A percentile compares a stretch with the other conserved stretches of the same genome.
Conservation (phyloP, 192 early-diverging fungal genomes). For the Entophlyctis luteolus region DNA sequence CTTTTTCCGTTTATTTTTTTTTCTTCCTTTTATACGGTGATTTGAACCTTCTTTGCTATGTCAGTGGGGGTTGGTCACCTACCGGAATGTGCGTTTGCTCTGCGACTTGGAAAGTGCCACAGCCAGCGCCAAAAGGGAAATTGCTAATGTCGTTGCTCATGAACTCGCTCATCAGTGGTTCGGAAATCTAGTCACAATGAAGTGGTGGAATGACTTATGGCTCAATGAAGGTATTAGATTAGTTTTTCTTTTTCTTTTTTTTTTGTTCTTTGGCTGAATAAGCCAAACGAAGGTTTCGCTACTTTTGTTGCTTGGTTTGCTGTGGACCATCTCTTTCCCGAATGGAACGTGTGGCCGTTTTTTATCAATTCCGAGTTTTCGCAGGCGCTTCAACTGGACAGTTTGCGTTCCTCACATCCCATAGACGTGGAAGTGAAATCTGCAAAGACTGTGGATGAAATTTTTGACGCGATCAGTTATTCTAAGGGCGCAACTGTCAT, state of each 20-base stretch:
- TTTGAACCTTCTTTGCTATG: constrained; percentile 53
- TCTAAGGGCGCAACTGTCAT: constrained; percentile 89
- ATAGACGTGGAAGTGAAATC: constrained; percentile 83
- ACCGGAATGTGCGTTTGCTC: constrained; percentile 75
- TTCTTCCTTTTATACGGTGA: constrained; percentile 41
- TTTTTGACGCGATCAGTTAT: constrained; percentile 90
- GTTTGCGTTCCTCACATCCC: constrained; percentile 82
- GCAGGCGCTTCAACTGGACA: constrained; percentile 72
- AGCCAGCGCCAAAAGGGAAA: constrained; percentile 69
- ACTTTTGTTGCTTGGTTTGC: constrained; percentile 91
- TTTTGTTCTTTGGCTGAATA: no score
- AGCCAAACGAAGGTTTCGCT: constrained; percentile 97
- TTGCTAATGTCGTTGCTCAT: constrained; percentile 87
- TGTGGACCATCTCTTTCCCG: constrained; percentile 85
- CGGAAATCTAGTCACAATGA: constrained; percentile 80
- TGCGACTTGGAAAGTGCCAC: constrained; percentile 76
- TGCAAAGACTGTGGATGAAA: constrained; percentile 82
- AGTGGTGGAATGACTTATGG: constrained; percentile 90
- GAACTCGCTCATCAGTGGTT: constrained; percentile 77
- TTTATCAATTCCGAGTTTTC: constrained; percentile 78
- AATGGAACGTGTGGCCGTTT: constrained; percentile 87
- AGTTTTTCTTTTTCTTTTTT: no score
- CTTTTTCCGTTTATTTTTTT: constrained; percentile 66
- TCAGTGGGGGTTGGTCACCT: constrained; percentile 96
- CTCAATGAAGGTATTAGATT: constrained; percentile 95